phyloP scores from a whole-genome alignment of 768 basidiomycete genomes.

The Tephrocybe rancida region DNA sequence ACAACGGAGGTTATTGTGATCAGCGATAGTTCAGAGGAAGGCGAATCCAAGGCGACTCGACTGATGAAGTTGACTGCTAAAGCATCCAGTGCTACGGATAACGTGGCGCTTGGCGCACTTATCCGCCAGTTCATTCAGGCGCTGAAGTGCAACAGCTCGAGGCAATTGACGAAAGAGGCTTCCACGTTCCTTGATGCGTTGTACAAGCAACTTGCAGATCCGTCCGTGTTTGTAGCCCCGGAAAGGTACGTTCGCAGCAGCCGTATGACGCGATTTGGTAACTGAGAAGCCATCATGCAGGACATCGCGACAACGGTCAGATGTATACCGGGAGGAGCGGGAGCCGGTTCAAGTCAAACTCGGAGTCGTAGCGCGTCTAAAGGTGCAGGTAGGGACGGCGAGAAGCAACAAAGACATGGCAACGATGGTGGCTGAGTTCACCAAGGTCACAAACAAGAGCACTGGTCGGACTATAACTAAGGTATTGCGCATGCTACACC shows the following conservation, averaged over 20 bases:
- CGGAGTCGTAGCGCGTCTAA: constrained; percentile 59
- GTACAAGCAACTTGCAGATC: constrained; percentile 71
- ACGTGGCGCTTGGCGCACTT: constrained; percentile 50
- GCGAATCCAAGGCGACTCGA: constrained; percentile 53
- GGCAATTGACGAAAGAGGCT: constrained; percentile 68
- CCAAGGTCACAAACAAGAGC: constrained; percentile 66
- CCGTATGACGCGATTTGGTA: constrained; percentile 1
- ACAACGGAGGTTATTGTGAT: constrained; percentile 47
- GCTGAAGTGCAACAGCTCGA: constrained; percentile 66
- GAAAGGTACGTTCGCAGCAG: constrained; percentile 42
- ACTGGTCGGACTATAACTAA: constrained; percentile 76
- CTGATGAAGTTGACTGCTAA: constrained; percentile 49
- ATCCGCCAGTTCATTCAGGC: constrained; percentile 65
- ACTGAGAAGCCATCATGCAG: constrained; percentile 5
- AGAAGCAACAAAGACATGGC: constrained; percentile 60
- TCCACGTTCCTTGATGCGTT: constrained; percentile 71
- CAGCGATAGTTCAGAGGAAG: constrained; percentile 40
- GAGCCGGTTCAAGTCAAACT: constrained; percentile 58
- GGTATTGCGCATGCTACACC: constrained; percentile 29
- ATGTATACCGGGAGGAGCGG: constrained; percentile 40
- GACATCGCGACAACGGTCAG: constrained; percentile 31
- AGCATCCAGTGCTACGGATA: constrained; percentile 52
- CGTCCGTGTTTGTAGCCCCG: constrained; percentile 60
- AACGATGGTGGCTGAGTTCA: constrained; percentile 69
- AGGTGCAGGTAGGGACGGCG: constrained; percentile 53